A percentile compares a stretch with the other conserved stretches of the same genome.
These are phyloP conservation scores for Suillus weaverae DNA, from an alignment of 768 basidiomycete genomes.

Conservation along the genomic window DNA sequence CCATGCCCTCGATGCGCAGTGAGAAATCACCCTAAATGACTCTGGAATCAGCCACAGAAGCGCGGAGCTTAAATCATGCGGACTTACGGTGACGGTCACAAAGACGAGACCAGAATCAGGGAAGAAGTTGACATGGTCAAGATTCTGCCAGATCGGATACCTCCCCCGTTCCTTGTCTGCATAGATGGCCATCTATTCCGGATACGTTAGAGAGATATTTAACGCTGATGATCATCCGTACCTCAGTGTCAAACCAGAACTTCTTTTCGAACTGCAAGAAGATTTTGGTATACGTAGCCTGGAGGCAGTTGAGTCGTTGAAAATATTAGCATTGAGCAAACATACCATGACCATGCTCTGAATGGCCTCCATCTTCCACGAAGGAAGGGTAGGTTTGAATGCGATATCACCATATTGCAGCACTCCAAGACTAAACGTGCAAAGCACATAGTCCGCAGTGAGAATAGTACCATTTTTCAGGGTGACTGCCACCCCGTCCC, in stretches of 20 bases:
- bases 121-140: conserved; percentile 58
- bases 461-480: conserved; percentile 44
- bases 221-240: neutral
- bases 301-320: neutral
- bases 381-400: conserved; percentile 56
- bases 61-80: neutral
- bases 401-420: conserved; percentile 61
- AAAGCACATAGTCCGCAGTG: conserved; percentile 57
- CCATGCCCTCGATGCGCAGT: conserved; percentile 54
- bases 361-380: conserved; percentile 66
- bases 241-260: conserved; percentile 58
- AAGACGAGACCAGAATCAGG: conserved; percentile 54
- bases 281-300: conserved; percentile 66
- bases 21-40: conserved; percentile 58
- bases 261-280: conserved; percentile 62
- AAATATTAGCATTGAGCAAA: neutral
- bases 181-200: conserved; percentile 44
- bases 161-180: conserved; percentile 58
- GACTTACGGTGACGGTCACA: conserved; percentile 29
- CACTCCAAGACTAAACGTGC: conserved; percentile 71
- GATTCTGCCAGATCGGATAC: conserved; percentile 68
- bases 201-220: neutral
- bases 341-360: conserved; percentile 60
- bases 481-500: conserved; percentile 46
- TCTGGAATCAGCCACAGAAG: neutral